Evolutionary conservation across 176 grass and related monocot species (phyloP).

Genomic region (Neostapfia colusana): DNA sequence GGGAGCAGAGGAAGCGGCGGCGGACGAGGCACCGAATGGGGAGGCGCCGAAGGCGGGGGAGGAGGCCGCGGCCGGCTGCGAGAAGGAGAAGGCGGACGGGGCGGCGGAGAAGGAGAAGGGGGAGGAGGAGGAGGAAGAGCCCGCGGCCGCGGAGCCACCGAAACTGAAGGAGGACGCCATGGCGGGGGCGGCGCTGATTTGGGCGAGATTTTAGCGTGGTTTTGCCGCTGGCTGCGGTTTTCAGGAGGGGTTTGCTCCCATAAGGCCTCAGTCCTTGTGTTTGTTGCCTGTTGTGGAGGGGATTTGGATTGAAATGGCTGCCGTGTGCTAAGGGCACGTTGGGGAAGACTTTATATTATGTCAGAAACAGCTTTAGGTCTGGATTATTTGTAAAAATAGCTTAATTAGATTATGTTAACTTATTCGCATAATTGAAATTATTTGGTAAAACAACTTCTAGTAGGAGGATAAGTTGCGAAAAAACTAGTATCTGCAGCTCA

Average conservation of each 20-base stretch:
- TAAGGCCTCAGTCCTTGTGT: background rate
- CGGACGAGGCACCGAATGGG: slow-evolving; percentile 25
- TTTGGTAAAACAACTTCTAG: no score
- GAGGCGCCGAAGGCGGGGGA: slow-evolving; percentile 44
- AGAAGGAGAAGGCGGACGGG: slow-evolving; percentile 38
- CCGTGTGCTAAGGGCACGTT: no score
- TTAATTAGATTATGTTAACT: no score
- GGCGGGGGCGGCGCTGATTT: slow-evolving; percentile 40
- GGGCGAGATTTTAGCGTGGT: slow-evolving; percentile 52
- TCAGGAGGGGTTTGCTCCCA: background rate
- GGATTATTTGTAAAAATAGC: no score
- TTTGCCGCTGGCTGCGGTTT: slow-evolving; percentile 22
- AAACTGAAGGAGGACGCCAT: slow-evolving; percentile 62
- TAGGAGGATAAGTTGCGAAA: no score
- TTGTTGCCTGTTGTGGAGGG: background rate
- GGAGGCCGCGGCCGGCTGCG: slow-evolving; percentile 41
- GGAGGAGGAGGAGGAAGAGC: slow-evolving; percentile 47
- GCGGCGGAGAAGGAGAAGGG: slow-evolving; percentile 49
- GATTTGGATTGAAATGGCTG: no score
- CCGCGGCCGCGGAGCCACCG: slow-evolving; percentile 33
- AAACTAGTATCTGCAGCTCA: no score
- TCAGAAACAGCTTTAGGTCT: no score
- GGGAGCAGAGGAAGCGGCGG: slow-evolving; percentile 29
- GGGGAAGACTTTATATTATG: no score
- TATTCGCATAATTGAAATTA: no score